Evolutionary conservation across 805 yeast genomes (phyloP).

Genomic region (Starmerella vitae): DNA sequence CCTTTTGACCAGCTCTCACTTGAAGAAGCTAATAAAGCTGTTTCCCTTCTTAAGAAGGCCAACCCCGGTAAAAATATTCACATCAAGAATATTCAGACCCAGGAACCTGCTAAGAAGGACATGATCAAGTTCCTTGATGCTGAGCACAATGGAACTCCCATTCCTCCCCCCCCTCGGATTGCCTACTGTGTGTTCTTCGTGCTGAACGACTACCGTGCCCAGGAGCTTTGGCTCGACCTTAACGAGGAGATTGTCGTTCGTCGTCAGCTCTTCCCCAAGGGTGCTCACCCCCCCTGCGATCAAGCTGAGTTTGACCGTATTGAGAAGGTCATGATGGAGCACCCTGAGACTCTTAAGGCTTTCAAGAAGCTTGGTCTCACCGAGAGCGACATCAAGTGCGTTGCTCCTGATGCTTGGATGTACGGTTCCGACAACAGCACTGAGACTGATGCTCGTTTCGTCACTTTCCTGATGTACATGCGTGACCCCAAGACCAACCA

Average conservation of each 20-base stretch:
- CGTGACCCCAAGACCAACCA: slow-evolving; percentile 43
- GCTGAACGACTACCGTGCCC: slow-evolving; percentile 36
- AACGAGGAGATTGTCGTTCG: slow-evolving; percentile 49
- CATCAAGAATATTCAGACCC: slow-evolving; percentile 24
- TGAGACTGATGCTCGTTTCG: slow-evolving; percentile 26
- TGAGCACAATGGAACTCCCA: slow-evolving; percentile 38
- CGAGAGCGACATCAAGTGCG: slow-evolving; percentile 14
- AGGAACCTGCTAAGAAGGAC: slow-evolving; percentile 66
- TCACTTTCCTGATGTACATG: slow-evolving; percentile 65
- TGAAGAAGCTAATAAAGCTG: slow-evolving; percentile 25
- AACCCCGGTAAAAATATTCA: slow-evolving; percentile 25
- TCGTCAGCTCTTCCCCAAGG: slow-evolving; percentile 42
- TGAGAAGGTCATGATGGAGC: slow-evolving; percentile 33
- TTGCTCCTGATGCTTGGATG: slow-evolving; percentile 42
- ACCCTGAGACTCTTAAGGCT: slow-evolving; percentile 85
- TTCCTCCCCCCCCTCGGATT: slow-evolving; percentile 51
- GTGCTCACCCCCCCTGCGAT: slow-evolving; percentile 57
- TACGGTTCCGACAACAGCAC: slow-evolving; percentile 59
- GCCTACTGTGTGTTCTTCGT: slow-evolving; percentile 55
- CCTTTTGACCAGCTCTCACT: slow-evolving; percentile 27
- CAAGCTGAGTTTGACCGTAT: slow-evolving; percentile 32
- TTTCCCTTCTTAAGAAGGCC: slow-evolving; percentile 19
- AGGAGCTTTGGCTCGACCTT: slow-evolving; percentile 61
- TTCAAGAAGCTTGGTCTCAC: slow-evolving; percentile 63
- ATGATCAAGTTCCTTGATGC: slow-evolving; percentile 56